Evolutionary conservation across 2,329 filamentous ascomycete genomes (phyloP), one percentile per base, ranked within the genome.

Genomic region (Pyrenochaeta sp.): DNA sequence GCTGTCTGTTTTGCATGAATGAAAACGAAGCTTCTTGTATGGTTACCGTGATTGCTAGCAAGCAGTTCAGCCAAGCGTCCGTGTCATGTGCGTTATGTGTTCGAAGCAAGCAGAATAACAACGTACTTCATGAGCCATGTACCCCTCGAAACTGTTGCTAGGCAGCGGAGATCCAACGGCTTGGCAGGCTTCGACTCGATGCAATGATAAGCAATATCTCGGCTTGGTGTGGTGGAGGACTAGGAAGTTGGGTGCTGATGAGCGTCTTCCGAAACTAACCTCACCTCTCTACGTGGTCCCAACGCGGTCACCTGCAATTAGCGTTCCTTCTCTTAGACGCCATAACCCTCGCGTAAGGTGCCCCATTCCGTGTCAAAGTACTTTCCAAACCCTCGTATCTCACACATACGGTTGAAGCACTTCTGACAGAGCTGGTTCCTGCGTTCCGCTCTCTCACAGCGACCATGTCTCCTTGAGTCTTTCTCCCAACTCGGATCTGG

Each of bases 361-460:
- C 66, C 66, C 64, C 64, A 68, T 27, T 66, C 66, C 9, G 57
- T 52, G 27, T 71, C 66, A 39, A 71, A 71, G 36, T 62, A 69
- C 7, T 59, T 56, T 1, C 66, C 65, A 46, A 71, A 71, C 9
- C 66, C 64, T 30, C 60, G 55, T 27, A 71, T 68, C 51, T 69
- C 68, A 40, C 62, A 66, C 61, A 69, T 69, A 6, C 68, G 58
- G 12, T 65, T 65, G 44, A 64, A 71, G 40, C 68, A 71, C 37
- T 51, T 61, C 48, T 67, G 67, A 34, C 68, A 71, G 13, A 71
- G 50, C 39, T 67, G 62, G n/a, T 68, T 62, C 19, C 46, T 58
- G 5, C 56, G 56, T 22, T 58, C 54, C 13, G 62, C 47, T 53
- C 66, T 64, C 13, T 60, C 64, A 44, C 68, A 71, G 15, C 54